Evolutionary conservation across 2,329 filamentous ascomycete genomes (phyloP), one percentile per base, ranked within the genome.

Genomic region (Nemania bipapillata): DNA sequence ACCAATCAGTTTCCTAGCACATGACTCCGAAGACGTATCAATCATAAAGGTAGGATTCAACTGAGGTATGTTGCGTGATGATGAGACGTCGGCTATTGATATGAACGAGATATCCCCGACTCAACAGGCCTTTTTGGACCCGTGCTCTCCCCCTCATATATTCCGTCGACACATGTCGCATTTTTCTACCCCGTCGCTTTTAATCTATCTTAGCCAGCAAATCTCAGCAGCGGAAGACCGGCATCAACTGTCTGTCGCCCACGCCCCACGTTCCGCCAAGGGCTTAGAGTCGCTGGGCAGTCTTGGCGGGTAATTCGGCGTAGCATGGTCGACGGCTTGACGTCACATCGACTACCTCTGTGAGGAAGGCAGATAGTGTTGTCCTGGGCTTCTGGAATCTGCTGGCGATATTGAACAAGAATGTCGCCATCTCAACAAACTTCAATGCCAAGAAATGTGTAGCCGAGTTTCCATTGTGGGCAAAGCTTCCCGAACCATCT

Each of bases 341-440:
- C 6, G 53, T 57, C 47, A 40, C 57, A 35, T 53, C 32, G 47
- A 47, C 42, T 42, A 11, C 28, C 61, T 62, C 56, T 65, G 30
- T 49, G 57, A 65, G 57, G 66, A 57, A 65, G 66, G 65, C 65
- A 37, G 42, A 57, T 49, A 42, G 22, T 52, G 20, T 32, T 32
- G 9, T 45, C 54, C 35, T 47, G 15, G 24, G 24, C 17, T 57
- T 61, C 57, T 68, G 17, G 47, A 68, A 65, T 24, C 22, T 15
- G 50, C 28, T 58, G 28, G 30, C 42, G 28, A 69, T 69, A 66
- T 68, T 60, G 50, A 22, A 53, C 54, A 50, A 69, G 58, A 37
- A 66, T 69, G 66, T 69, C 63, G 58, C 63, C 58, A 66, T 66
- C 58, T 52, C 22, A 60, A 37, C 47, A 55, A 59, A 63, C 47